Base-by-base conservation (phyloP, 2,329 filamentous ascomycete genomes). In the Exophiala mesophila region DNA sequence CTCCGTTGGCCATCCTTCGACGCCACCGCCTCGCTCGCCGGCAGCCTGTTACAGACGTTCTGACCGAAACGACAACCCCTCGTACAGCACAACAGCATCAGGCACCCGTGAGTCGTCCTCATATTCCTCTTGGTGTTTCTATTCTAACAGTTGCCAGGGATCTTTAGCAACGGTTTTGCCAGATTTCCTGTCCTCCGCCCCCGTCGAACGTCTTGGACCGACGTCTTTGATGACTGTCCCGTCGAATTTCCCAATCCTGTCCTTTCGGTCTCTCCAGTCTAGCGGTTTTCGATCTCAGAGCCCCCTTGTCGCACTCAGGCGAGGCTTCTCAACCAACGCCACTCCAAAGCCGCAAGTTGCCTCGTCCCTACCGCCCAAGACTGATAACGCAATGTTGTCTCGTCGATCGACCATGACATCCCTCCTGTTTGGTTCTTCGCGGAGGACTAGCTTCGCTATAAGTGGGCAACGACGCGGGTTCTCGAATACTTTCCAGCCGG, bases 1-100 rank as follows among this genome's bases (percentile, higher is more conserved):
- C 51, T 35, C 49, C 51, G 9, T 38, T 54, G 24, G 43, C 50
- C 33, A 46, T 45, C 18, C 21, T 54, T 6, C 49, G 53, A 28
- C 49, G 44, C n/a, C 37, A 49, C 42, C 47, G 50, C 16, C 44
- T 54, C 13, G 41, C 44, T 10, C 46, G 51, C 13, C 40, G 36
- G 20, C 42, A 38, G 16, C 17, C 42, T 19, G 34, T 26, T 12
- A 7, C 23, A 26, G 19, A 20, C 19, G 45, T 36, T 20, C 41
- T 43, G 33, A 40, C 24, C 39, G 40, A 36, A 18, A 41, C 39
- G 13, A 30, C 35, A 3, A 28, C 21, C 12, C 23, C 26, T 13
- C 16, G 24, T 32, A n/a, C 19, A 24, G 28, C 24, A 17, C 10
- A 34, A 34, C 20, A 34, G 24, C 20, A 23, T 10, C 9, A 31